phyloP scores from a whole-genome alignment of 805 yeast species.

The Kuraishia piskuri region DNA sequence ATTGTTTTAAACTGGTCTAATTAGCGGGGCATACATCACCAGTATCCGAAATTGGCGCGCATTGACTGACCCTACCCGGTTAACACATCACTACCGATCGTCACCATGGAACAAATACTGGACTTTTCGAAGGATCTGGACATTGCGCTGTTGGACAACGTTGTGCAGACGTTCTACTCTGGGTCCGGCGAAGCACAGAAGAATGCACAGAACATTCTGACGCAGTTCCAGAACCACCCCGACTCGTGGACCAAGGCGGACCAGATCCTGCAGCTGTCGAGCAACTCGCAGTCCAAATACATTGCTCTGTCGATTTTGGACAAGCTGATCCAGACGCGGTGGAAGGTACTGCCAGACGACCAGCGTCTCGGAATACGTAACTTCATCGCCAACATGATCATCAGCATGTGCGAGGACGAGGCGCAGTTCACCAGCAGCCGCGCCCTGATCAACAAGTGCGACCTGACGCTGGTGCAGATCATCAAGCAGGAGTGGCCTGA shows the following conservation, averaged over 20 bases:
- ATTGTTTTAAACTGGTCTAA: background rate
- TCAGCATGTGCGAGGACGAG: slow-evolving; percentile 82
- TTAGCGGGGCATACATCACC: background rate
- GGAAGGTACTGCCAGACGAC: slow-evolving; percentile 87
- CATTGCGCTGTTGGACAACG: slow-evolving; percentile 67
- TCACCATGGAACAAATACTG: slow-evolving; percentile 72
- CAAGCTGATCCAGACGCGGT: slow-evolving; percentile 80
- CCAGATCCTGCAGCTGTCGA: slow-evolving; percentile 69
- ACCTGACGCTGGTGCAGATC: slow-evolving; percentile 86
- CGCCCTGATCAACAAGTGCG: slow-evolving; percentile 86
- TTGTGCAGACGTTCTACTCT: slow-evolving; percentile 76
- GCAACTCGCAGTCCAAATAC: slow-evolving; percentile 82
- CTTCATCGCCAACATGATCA: slow-evolving; percentile 89
- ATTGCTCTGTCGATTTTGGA: slow-evolving; percentile 87
- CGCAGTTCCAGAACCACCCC: slow-evolving; percentile 85
- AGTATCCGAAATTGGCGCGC: background rate
- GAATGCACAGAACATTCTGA: slow-evolving; percentile 62
- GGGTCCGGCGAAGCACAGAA: slow-evolving; percentile 72
- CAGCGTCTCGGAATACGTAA: slow-evolving; percentile 92
- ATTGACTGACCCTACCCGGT: too few relatives aligned
- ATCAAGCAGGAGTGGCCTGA: slow-evolving; percentile 99
- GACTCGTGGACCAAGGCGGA: slow-evolving; percentile 96
- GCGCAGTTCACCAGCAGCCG: slow-evolving; percentile 59
- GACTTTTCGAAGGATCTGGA: slow-evolving; percentile 84
- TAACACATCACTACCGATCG: background rate